Evolutionary conservation across 2,329 filamentous ascomycete genomes (phyloP).

Genomic region (Botrytis cinerea): DNA sequence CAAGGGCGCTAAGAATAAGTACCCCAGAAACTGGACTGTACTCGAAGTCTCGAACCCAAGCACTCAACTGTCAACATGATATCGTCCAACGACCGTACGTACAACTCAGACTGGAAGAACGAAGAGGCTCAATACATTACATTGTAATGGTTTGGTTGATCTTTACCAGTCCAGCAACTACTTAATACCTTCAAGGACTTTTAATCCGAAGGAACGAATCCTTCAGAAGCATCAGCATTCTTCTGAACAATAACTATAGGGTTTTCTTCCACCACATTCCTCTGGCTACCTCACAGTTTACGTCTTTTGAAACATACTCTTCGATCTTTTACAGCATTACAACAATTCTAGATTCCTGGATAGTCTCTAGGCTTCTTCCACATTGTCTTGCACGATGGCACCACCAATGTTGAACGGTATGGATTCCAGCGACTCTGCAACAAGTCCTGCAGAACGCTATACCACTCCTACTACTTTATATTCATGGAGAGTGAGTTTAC

Average conservation of each 20-base stretch:
- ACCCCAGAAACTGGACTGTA: neutral
- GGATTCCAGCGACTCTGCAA: neutral
- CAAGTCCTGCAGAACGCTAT: neutral
- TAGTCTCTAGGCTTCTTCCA: neutral
- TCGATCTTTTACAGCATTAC: neutral
- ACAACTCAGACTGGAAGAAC: neutral
- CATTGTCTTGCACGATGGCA: neutral
- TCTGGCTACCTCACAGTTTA: neutral
- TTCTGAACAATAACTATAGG: neutral
- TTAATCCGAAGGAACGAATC: neutral
- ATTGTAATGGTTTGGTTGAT: neutral
- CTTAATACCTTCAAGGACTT: neutral
- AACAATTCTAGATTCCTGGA: neutral
- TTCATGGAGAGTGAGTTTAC: constrained; percentile 20
- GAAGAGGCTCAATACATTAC: neutral
- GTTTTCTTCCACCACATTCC: neutral
- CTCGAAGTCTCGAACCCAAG: neutral
- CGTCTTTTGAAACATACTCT: neutral
- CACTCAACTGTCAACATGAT: neutral
- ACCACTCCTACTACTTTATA: constrained; percentile 14
- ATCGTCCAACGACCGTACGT: neutral
- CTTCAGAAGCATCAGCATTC: neutral
- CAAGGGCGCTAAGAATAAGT: neutral
- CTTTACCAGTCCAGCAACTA: neutral
- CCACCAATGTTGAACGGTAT: neutral